Evolutionary conservation across 345 rosid genomes (phyloP).

Genomic region (Brassica nigra): DNA sequence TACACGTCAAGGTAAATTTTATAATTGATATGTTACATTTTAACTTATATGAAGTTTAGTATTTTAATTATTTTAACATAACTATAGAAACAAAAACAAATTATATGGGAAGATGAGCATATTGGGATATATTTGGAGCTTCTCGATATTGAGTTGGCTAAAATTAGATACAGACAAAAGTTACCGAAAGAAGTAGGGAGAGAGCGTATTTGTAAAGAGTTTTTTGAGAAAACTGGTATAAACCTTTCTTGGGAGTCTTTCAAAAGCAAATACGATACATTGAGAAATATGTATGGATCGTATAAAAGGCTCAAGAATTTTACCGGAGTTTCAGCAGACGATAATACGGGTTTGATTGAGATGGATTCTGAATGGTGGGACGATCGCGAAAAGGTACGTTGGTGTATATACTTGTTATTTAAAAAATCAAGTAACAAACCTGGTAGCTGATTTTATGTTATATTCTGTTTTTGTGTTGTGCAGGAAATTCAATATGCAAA

Average conservation of each 20-base stretch:
- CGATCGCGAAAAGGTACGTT: background rate
- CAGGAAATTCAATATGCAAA: slow-evolving; percentile 4
- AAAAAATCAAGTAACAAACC: background rate
- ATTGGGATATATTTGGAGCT: slow-evolving; percentile 6
- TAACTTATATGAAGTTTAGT: background rate
- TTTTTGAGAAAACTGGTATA: background rate
- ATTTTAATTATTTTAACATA: background rate
- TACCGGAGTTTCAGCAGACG: background rate
- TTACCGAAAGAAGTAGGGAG: background rate
- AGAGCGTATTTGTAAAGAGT: background rate
- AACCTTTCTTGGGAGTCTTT: background rate
- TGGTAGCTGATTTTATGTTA: background rate
- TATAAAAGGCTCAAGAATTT: background rate
- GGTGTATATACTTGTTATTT: background rate
- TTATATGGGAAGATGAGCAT: background rate
- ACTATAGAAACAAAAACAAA: background rate
- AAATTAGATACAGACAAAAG: background rate
- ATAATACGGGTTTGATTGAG: background rate
- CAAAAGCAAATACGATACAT: background rate
- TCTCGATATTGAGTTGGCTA: slow-evolving; percentile 7
- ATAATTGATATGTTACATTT: background rate
- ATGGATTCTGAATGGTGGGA: slow-evolving; percentile 2
- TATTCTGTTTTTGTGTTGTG: background rate
- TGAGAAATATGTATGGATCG: background rate
- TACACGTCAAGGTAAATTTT: background rate